phyloP scores from a whole-genome alignment of 345 rosid species.

The Leavenworthia alabamica region DNA sequence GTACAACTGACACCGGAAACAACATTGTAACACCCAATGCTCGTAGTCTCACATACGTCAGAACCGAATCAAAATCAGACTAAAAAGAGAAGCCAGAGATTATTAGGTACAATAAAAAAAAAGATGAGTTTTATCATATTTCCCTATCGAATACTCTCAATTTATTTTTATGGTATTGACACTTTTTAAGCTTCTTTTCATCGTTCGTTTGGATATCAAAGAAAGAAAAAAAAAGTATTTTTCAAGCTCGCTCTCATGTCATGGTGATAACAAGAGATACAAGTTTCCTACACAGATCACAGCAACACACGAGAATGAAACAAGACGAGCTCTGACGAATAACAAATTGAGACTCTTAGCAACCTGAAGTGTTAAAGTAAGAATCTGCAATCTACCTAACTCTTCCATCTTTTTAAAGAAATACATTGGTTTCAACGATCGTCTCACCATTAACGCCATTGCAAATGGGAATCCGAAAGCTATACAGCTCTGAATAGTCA shows the following conservation, averaged over 20 bases:
- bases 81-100: slow-evolving; percentile 22
- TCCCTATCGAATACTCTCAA: slow-evolving; percentile 6
- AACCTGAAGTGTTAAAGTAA: slow-evolving; percentile 67
- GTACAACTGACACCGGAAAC: slow-evolving; percentile 42
- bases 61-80: slow-evolving; percentile 50
- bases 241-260: slow-evolving; percentile 3
- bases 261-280: slow-evolving; percentile 39
- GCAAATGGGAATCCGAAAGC: slow-evolving; percentile 83
- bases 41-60: slow-evolving; percentile 75
- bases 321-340: slow-evolving; percentile 54
- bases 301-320: slow-evolving; percentile 44
- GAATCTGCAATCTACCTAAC: slow-evolving; percentile 76
- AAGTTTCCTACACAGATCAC: slow-evolving; percentile 45
- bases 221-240: background rate
- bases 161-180: background rate
- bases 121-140: slow-evolving; percentile 26
- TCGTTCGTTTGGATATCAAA: slow-evolving; percentile 10
- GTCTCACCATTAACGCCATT: slow-evolving; percentile 70
- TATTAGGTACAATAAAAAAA: slow-evolving; percentile 2
- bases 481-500: slow-evolving; percentile 54
- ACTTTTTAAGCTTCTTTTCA: background rate
- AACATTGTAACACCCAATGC: slow-evolving; percentile 29
- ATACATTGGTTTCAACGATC: slow-evolving; percentile 70
- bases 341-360: slow-evolving; percentile 62
- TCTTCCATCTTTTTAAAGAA: slow-evolving; percentile 93